Conservation (phyloP, 2,329 filamentous ascomycete genomes). For the Botryosphaeria agaves region DNA sequence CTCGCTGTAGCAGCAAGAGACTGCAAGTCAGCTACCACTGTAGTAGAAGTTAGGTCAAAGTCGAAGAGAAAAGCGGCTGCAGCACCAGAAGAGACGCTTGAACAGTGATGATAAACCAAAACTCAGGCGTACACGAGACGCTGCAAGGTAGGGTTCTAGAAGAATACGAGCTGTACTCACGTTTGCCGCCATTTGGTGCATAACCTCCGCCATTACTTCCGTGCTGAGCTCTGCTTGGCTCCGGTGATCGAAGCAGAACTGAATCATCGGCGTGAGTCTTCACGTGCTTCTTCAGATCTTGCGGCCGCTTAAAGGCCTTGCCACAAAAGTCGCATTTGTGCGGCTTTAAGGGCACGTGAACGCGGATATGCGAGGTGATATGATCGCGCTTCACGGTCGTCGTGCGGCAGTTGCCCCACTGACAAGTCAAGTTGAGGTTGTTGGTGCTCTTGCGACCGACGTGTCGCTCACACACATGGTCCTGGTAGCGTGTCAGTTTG, state of each 20-base stretch:
- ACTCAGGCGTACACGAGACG: too few species aligned
- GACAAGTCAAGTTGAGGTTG: conserved; percentile 92
- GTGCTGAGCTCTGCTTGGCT: conserved; percentile 27
- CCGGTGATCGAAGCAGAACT: conserved; percentile 49
- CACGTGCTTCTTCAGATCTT: conserved; percentile 98
- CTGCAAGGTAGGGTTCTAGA: too few species aligned
- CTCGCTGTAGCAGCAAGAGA: conserved; percentile 30
- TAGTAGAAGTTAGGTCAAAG: conserved; percentile 5
- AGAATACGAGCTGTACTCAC: conserved; percentile 13
- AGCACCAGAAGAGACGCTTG: too few species aligned
- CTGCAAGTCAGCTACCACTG: conserved; percentile 29
- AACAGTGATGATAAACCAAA: too few species aligned
- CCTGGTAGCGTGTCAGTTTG: conserved; percentile 35
- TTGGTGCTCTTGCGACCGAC: conserved; percentile 98
- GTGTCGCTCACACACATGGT: conserved; percentile 96
- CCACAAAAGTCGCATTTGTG: conserved; percentile 98
- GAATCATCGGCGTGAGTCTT: conserved; percentile 98
- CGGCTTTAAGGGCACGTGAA: conserved; percentile 96
- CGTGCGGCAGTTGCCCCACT: conserved; percentile 91
- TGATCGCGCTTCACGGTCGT: conserved; percentile 98
- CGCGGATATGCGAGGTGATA: conserved; percentile 96
- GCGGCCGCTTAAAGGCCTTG: conserved; percentile 97
- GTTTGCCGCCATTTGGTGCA: conserved; percentile 20
- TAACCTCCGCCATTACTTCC: conserved; percentile 12
- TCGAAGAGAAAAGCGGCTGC: conserved; percentile 1